Evolutionary conservation across 305 asterid genomes (phyloP), one percentile per base, ranked within the genome.

Genomic region (Fraxinus albicans): DNA sequence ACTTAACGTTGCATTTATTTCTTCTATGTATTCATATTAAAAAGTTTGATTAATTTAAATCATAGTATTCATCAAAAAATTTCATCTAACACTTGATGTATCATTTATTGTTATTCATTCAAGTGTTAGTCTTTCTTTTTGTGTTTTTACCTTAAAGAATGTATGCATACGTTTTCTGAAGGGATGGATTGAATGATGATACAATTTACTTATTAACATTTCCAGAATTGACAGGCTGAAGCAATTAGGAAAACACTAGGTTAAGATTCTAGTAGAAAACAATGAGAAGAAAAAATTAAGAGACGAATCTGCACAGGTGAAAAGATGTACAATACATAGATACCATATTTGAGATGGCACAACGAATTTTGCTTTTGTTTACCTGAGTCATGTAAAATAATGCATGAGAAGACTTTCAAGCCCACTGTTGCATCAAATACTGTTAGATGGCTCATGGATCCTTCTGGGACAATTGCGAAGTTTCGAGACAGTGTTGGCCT

Each of bases 261-360:
- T 73, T 97, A 94, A 92, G 98, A 94, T 78, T 94, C 98, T 79
- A 92, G 91, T 86, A 90, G 97, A 87, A 94, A 94, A 89, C 90
- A 89, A 84, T 89, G 94, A 80, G 98, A 92, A 86, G 94, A 91
- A 79, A 94, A 91, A 82, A 84, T 85, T 25, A 94, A 87, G 86
- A 91, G 83, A 88, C 89, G 93, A 90, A 77, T 84, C 86, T 36
- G 92, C 91, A 74, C 91, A 91, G 93, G 98, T 94, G 75, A 79
- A 40, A 80, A 29, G 15, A 35, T 74, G 19, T 40, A 72, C 29
- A 21, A 15, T 40, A 72, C 25, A 21, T 6, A n/a, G 25, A n/a
- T 65, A 73, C 69, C 65, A 2, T 6, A 47, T 23, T 76, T 73
- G 13, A 75, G 77, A 33, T 15, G 17, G 44, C 79, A 67, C 58